Evolutionary conservation across 768 basidiomycete species (phyloP).

Genomic region (Lactarius trivialis): DNA sequence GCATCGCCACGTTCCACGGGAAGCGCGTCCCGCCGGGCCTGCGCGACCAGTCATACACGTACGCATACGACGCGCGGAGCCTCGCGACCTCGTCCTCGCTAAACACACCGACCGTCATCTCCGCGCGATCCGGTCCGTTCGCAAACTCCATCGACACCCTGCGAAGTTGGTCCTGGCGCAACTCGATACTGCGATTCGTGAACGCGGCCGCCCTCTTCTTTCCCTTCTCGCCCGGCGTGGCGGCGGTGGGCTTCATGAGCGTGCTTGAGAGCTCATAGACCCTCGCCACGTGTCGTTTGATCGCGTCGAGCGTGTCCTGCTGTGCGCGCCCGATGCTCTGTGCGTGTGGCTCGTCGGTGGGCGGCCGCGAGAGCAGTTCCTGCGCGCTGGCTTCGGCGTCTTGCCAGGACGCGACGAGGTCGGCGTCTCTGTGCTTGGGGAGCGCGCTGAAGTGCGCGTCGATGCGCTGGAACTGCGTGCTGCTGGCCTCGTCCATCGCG

Average conservation of each 20-base stretch:
- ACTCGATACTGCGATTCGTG: slow-evolving; percentile 36
- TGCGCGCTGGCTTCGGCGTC: slow-evolving; percentile 27
- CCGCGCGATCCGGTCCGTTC: slow-evolving; percentile 27
- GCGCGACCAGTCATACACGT: slow-evolving; percentile 33
- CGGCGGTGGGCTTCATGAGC: not conserved
- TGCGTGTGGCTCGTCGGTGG: slow-evolving; percentile 34
- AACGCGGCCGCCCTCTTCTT: slow-evolving; percentile 26
- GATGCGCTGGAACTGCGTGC: slow-evolving; percentile 27
- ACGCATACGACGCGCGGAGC: slow-evolving; percentile 48
- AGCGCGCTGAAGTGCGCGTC: slow-evolving; percentile 27
- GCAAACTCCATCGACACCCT: slow-evolving; percentile 38
- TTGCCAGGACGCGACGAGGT: slow-evolving; percentile 36
- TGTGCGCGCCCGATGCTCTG: slow-evolving; percentile 25
- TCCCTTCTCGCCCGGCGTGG: not conserved
- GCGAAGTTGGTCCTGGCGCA: slow-evolving; percentile 44
- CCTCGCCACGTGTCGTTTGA: not conserved
- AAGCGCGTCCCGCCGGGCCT: slow-evolving; percentile 31
- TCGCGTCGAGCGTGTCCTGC: slow-evolving; percentile 1
- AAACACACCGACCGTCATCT: slow-evolving; percentile 18
- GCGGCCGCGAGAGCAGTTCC: slow-evolving; percentile 34
- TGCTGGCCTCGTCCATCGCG: slow-evolving; percentile 27
- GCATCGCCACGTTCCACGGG: slow-evolving; percentile 51
- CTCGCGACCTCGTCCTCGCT: slow-evolving; percentile 32
- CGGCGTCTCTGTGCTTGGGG: slow-evolving; percentile 22
- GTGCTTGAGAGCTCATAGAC: not conserved